Conservation (phyloP, 2,329 filamentous ascomycete species). For the Drechslerella coelobrocha region DNA sequence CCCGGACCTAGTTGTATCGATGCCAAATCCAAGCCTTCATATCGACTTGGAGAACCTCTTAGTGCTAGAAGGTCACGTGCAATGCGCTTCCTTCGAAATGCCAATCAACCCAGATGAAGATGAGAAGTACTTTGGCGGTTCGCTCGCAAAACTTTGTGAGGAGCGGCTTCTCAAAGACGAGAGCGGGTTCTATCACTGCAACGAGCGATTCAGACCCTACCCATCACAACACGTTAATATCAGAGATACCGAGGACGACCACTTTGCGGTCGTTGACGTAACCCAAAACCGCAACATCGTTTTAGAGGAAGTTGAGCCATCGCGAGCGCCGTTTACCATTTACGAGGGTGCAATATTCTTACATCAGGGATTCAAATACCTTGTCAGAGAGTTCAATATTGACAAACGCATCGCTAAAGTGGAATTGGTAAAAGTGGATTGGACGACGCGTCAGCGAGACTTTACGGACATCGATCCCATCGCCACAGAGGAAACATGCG, state of each 20-base stretch:
- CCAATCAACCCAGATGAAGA: constrained; percentile 83
- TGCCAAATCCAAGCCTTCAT: constrained; percentile 85
- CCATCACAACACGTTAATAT: constrained; percentile 74
- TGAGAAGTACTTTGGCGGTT: constrained; percentile 76
- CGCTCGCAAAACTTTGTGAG: constrained; percentile 65
- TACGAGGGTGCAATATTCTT: constrained; percentile 98
- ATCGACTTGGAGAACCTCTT: constrained; percentile 92
- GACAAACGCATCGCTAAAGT: constrained; percentile 85
- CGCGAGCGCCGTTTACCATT: constrained; percentile 90
- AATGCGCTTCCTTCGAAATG: constrained; percentile 95
- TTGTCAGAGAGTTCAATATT: constrained; percentile 82
- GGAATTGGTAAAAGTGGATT: constrained; percentile 87
- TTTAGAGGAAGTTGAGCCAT: constrained; percentile 93
- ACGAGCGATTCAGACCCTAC: constrained; percentile 82
- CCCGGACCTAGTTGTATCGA: constrained; percentile 82
- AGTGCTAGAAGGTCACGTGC: constrained; percentile 88
- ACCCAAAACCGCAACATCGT: constrained; percentile 82
- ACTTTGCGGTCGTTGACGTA: constrained; percentile 90
- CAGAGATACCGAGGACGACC: constrained; percentile 82
- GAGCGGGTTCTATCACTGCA: constrained; percentile 86
- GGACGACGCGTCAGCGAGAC: constrained; percentile 91
- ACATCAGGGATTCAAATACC: constrained; percentile 91
- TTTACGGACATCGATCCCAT: constrained; percentile 93
- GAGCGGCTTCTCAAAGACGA: constrained; percentile 77
- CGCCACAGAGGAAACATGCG: constrained; percentile 85